A percentile compares a stretch with the other conserved stretches of the same genome.
These are phyloP conservation scores for Lentinula novae-zelandiae DNA, from an alignment of 1,284 basidiomycete genomes.

Conservation along the genomic window DNA sequence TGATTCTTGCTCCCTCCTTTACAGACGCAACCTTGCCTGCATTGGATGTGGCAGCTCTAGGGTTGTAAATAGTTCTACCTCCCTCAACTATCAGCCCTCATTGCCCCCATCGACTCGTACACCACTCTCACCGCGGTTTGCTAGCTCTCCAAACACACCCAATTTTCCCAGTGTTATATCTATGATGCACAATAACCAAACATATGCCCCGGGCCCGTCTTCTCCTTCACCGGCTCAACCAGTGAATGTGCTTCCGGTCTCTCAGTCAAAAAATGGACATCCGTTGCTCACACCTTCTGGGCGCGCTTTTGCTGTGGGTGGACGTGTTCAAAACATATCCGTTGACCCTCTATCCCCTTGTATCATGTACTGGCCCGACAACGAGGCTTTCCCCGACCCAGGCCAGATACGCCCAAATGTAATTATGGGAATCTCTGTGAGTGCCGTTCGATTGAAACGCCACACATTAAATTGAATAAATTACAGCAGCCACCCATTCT, in stretches of 20 bases:
- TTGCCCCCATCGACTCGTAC: conserved; percentile 26
- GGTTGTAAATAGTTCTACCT: conserved; percentile 29
- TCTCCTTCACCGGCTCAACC: conserved; percentile 9
- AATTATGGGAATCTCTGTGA: conserved; percentile 49
- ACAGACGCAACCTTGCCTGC: conserved; percentile 69
- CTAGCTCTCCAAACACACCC: conserved; percentile 22
- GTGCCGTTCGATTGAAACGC: conserved; percentile 21
- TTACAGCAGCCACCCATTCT: conserved; percentile 76
- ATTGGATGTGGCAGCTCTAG: conserved; percentile 70
- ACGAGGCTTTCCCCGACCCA: conserved; percentile 73
- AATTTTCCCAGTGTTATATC: conserved; percentile 15
- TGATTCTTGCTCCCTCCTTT: conserved; percentile 24
- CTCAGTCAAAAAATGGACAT: conserved; percentile 31
- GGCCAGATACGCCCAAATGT: conserved; percentile 68
- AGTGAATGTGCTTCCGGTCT: conserved; percentile 27
- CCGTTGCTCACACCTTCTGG: conserved; percentile 78
- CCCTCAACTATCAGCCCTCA: conserved; percentile 25
- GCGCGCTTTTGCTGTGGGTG: conserved; percentile 65
- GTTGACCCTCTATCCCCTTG: conserved; percentile 65
- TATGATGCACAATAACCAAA: neutral
- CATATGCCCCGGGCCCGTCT: neutral
- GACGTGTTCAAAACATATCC: conserved; percentile 74
- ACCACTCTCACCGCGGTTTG: conserved; percentile 41
- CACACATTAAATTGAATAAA: conserved; percentile 1
- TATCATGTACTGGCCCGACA: conserved; percentile 85